Conservation (phyloP, 768 basidiomycete species). For the Leccinum fibrillosum region DNA sequence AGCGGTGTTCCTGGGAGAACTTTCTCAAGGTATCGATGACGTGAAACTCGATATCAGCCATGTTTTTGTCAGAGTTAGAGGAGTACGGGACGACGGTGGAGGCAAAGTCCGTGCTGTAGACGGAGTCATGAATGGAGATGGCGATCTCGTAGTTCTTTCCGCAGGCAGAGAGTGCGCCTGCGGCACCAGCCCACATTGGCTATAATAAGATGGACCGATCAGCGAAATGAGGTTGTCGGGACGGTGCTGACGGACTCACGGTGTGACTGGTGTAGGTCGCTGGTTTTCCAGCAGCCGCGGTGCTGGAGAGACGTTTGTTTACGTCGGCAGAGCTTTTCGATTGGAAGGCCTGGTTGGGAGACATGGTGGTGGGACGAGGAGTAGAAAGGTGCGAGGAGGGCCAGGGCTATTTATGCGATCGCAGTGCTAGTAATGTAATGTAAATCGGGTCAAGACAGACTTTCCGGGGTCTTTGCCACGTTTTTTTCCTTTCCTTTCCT, state of each 20-base stretch:
- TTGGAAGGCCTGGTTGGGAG: constrained; percentile 51
- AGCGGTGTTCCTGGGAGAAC: constrained; percentile 73
- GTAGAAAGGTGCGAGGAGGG: constrained; percentile 16
- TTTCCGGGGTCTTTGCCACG: constrained; percentile 14
- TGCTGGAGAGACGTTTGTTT: constrained; percentile 66
- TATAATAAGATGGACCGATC: constrained; percentile 29
- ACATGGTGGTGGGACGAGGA: constrained; percentile 43
- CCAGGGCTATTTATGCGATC: constrained; percentile 31
- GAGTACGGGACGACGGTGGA: constrained; percentile 52
- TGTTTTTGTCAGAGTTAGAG: constrained; percentile 51
- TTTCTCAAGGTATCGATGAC: constrained; percentile 64
- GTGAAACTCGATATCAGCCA: constrained; percentile 58
- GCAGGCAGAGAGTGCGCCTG: constrained; percentile 58
- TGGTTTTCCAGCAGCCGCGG: constrained; percentile 46
- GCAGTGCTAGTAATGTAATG: not conserved
- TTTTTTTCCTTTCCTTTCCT: not conserved
- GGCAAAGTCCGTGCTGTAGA: constrained; percentile 78
- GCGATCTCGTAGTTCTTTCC: constrained; percentile 66
- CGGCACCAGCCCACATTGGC: constrained; percentile 89
- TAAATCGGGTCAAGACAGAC: constrained; percentile 10
- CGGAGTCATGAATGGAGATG: constrained; percentile 79
- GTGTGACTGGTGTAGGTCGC: constrained; percentile 63
- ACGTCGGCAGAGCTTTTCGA: constrained; percentile 63
- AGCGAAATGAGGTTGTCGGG: constrained; percentile 1
- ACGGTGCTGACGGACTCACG: constrained; percentile 38